Evolutionary conservation across 169 alveolate genomes (phyloP).

Genomic region (Cryptosporidium sp.): DNA sequence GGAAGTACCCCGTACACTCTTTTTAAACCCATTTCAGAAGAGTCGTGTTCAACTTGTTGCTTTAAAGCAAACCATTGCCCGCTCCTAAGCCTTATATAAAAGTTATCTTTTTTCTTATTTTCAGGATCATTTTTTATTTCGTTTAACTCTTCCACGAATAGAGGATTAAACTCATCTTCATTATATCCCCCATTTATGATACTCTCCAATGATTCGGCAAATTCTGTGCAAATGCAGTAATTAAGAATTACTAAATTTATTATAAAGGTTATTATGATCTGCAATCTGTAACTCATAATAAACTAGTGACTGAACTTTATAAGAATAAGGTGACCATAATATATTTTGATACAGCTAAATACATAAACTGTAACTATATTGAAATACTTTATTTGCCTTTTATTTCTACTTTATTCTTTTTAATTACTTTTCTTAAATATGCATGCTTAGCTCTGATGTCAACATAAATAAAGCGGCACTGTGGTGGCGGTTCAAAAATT

Average conservation of each 20-base stretch:
- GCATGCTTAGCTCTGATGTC: conserved; percentile 10
- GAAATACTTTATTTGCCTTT: not conserved
- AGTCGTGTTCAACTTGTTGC: conserved; percentile 55
- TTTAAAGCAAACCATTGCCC: conserved; percentile 69
- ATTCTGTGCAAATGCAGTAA: conserved; percentile 15
- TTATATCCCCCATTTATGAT: conserved; percentile 15
- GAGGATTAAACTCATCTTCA: conserved; percentile 51
- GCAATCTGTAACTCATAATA: conserved; percentile 5
- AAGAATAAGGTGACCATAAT: not conserved
- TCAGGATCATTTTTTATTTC: conserved; percentile 20
- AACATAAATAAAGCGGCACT: conserved; percentile 28
- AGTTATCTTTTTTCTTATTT: conserved; percentile 15
- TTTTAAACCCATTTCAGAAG: conserved; percentile 43
- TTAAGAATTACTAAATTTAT: not conserved
- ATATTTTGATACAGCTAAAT: not conserved
- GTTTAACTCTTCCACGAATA: conserved; percentile 48
- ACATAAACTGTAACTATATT: not conserved
- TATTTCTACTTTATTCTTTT: not conserved
- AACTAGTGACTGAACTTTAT: not conserved
- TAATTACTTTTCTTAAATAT: not conserved
- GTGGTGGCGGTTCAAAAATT: conserved; percentile 41
- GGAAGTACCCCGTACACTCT: conserved; percentile 44
- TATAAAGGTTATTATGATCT: not conserved
- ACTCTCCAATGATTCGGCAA: conserved; percentile 10
- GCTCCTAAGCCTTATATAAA: conserved; percentile 34